phyloP scores from a whole-genome alignment of 2,329 filamentous ascomycete genomes.

The Didymellaceae sp. region DNA sequence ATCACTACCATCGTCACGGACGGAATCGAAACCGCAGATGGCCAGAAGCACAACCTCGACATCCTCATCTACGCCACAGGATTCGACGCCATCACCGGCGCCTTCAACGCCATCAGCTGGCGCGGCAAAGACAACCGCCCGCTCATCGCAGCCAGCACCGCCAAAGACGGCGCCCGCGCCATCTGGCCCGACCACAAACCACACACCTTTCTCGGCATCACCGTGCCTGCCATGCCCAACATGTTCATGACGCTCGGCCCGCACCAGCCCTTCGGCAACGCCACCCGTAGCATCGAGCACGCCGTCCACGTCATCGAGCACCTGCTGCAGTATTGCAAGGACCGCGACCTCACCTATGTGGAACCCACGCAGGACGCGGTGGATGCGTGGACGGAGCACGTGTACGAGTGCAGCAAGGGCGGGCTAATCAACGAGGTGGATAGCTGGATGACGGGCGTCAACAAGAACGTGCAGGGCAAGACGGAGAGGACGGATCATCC shows the following conservation, averaged over 20 bases:
- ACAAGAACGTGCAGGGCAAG: constrained; percentile 55
- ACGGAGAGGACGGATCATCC: constrained; percentile 50
- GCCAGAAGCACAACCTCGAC: constrained; percentile 58
- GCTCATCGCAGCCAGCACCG: constrained; percentile 28
- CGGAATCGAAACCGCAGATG: constrained; percentile 56
- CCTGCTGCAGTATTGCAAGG: constrained; percentile 41
- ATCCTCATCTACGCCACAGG: constrained; percentile 57
- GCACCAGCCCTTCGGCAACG: constrained; percentile 55
- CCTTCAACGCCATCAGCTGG: constrained; percentile 21
- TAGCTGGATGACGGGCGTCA: constrained; percentile 64
- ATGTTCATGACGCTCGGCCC: constrained; percentile 53
- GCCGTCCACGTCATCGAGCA: constrained; percentile 49
- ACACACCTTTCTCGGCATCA: constrained; percentile 33
- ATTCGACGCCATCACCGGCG: constrained; percentile 51
- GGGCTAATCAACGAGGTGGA: constrained; percentile 57
- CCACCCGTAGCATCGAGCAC: constrained; percentile 50
- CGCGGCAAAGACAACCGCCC: constrained; percentile 25
- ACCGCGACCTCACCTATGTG: constrained; percentile 45
- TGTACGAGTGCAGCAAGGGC: constrained; percentile 55
- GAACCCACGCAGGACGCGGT: constrained; percentile 52
- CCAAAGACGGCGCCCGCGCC: constrained; percentile 7
- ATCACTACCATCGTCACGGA: constrained; percentile 57
- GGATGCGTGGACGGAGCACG: constrained; percentile 57
- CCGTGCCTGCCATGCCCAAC: constrained; percentile 25
- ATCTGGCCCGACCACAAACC: constrained; percentile 31